A percentile compares a stretch with the other conserved stretches of the same genome.
Conservation (phyloP, 352 stramenopile genomes). For the Phytophthora parvispora region DNA sequence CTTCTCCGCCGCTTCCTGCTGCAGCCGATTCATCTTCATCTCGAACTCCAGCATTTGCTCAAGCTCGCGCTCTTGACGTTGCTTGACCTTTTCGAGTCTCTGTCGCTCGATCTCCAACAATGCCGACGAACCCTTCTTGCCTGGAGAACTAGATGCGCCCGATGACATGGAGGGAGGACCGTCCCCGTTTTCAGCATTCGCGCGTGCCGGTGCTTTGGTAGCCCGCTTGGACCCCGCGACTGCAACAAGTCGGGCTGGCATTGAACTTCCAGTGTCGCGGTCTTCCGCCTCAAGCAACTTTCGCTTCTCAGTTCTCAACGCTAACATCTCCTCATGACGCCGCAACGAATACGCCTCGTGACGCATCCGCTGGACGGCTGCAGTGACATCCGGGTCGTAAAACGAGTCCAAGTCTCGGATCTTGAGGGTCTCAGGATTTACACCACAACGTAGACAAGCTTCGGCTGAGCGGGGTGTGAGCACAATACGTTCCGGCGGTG, state of each 20-base stretch:
- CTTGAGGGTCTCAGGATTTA: slow-evolving; percentile 94
- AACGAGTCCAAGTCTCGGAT: slow-evolving; percentile 95
- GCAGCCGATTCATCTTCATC: slow-evolving; percentile 90
- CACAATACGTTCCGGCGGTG: slow-evolving; percentile 78
- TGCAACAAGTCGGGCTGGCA: slow-evolving; percentile 12
- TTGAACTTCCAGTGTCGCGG: not conserved
- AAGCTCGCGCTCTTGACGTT: slow-evolving; percentile 82
- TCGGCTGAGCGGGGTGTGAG: slow-evolving; percentile 92
- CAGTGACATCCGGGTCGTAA: slow-evolving; percentile 82
- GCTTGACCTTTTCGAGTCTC: slow-evolving; percentile 80
- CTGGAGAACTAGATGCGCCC: slow-evolving; percentile 9
- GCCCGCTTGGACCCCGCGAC: slow-evolving; percentile 10
- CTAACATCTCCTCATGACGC: slow-evolving; percentile 93
- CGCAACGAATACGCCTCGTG: slow-evolving; percentile 95
- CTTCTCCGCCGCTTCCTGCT: slow-evolving; percentile 79
- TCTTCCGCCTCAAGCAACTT: slow-evolving; percentile 69
- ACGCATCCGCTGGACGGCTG: slow-evolving; percentile 92
- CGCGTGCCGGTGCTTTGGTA: slow-evolving; percentile 19
- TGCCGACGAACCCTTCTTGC: slow-evolving; percentile 41
- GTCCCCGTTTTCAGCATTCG: not conserved
- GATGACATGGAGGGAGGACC: slow-evolving; percentile 15
- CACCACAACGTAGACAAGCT: slow-evolving; percentile 89
- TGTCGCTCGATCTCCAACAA: slow-evolving; percentile 78
- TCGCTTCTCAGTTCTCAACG: slow-evolving; percentile 83
- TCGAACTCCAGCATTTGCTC: slow-evolving; percentile 95